Base-by-base conservation (phyloP, 2,329 filamentous ascomycete genomes). In the Gnomoniopsis sp. region DNA sequence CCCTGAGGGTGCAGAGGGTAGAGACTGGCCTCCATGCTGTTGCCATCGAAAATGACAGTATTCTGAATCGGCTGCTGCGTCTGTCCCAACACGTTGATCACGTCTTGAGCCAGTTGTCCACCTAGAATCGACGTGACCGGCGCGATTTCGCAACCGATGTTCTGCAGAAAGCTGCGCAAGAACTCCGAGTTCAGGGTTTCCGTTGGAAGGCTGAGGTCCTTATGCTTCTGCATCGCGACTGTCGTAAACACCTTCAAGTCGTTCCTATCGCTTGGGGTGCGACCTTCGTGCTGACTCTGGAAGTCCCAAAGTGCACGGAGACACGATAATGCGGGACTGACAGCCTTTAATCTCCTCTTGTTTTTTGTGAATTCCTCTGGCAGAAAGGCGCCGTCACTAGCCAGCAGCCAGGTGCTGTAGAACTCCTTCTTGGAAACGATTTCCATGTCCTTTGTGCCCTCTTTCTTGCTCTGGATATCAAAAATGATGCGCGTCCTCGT, bases 41-140 rank as follows among this genome's bases (percentile, higher is more conserved):
- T 89, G 15, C 93, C 93, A 71, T 98, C 92, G 68, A 98, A 96
- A 21, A 98, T 79, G 52, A 96, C 83, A 71, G 96, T 86, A 72
- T 99, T 99, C 76, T 99, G 95, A 46, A 99, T 89, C 1, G 95
- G 95, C 73, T 97, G 95, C 75, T 98, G 92, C 44, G 89, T 87
- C 70, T 90, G 87, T 51, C 93, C 91, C 6, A 98, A 83, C 34
- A 97, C 93, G 68, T 98, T 98, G 75, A 99, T 98, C 53, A 96
- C 92, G 70, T 99, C 95, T 75, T 99, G 95, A 1, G 93, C 91
- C 17, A 99, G 81, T 71, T 93, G 87, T 11, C 93, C 95, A 51
- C 95, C 95, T 12, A 99, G 79, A 59, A 96, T 91, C 1, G 95
- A 93, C 0, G 90, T 88, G 10, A 96, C 91, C 8, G 95, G 92